Evolutionary conservation across 2,329 filamentous ascomycete species (phyloP).

Genomic region (Chalaropsis thielavioides): DNA sequence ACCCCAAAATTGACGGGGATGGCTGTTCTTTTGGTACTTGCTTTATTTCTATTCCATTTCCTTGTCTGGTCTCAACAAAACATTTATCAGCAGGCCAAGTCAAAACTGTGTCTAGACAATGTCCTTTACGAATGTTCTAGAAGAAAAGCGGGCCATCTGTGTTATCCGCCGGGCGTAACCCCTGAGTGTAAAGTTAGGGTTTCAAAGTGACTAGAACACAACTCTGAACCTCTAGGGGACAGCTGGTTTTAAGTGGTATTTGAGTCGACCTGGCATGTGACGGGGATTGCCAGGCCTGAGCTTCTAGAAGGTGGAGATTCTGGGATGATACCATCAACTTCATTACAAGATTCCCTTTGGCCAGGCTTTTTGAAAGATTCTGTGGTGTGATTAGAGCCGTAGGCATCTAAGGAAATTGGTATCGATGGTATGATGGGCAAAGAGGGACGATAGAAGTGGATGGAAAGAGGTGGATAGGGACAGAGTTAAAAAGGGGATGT

Average conservation of each 20-base stretch:
- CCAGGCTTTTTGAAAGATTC: neutral
- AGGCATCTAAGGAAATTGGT: neutral
- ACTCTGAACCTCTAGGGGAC: neutral
- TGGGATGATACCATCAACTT: neutral
- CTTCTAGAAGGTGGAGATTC: neutral
- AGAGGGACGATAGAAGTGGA: neutral
- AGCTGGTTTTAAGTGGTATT: neutral
- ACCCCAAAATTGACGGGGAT: neutral
- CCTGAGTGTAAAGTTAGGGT: neutral
- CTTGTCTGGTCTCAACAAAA: neutral
- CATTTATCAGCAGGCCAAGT: neutral
- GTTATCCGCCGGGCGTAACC: neutral
- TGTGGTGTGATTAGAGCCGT: neutral
- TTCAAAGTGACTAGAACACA: neutral
- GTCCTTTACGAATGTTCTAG: neutral
- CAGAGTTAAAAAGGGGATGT: neutral
- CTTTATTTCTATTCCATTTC: neutral
- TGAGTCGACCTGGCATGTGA: slow-evolving; percentile 12
- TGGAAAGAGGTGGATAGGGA: neutral
- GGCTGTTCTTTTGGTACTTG: neutral
- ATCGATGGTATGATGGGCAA: neutral
- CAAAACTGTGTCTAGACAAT: neutral
- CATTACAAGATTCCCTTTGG: neutral
- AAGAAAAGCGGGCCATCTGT: neutral
- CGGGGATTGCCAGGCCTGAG: neutral